These are phyloP conservation scores for Geotrichum ghanense DNA, from an alignment of 805 yeast species.

Conservation along the genomic window DNA sequence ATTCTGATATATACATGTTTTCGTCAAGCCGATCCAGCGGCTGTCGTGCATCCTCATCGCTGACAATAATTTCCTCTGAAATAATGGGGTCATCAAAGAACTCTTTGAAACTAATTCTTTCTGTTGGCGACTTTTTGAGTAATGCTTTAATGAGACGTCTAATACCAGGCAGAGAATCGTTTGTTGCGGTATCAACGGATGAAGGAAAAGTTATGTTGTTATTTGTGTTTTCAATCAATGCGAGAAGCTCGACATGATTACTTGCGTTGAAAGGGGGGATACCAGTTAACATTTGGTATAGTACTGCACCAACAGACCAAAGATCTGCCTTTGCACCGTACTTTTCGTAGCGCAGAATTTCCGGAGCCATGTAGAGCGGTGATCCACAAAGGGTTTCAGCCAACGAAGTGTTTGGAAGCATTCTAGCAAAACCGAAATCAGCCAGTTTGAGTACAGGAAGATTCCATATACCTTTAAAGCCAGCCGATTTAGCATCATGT, in stretches of 20 bases:
- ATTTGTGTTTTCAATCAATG: slow-evolving; percentile 72
- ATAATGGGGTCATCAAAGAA: slow-evolving; percentile 70
- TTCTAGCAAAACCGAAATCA: slow-evolving; percentile 95
- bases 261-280: slow-evolving; percentile 91
- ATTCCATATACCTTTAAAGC: slow-evolving; percentile 74
- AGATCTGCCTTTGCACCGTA: slow-evolving; percentile 95
- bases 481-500: slow-evolving; percentile 41
- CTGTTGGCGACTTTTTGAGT: slow-evolving; percentile 74
- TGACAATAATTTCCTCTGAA: slow-evolving; percentile 30
- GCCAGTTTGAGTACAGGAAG: slow-evolving; percentile 88
- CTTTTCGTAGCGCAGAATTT: slow-evolving; percentile 84
- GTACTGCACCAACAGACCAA: slow-evolving; percentile 97
- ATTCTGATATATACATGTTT: slow-evolving; percentile 76
- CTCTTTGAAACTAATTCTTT: slow-evolving; percentile 79
- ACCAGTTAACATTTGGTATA: slow-evolving; percentile 94
- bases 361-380: slow-evolving; percentile 98
- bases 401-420: slow-evolving; percentile 83
- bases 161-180: slow-evolving; percentile 51
- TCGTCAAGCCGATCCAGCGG: slow-evolving; percentile 66
- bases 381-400: slow-evolving; percentile 98
- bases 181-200: slow-evolving; percentile 28
- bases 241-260: slow-evolving; percentile 80
- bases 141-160: slow-evolving; percentile 62
- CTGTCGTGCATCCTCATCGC: slow-evolving; percentile 31
- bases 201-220: slow-evolving; percentile 72